Conservation (phyloP, 2,329 filamentous ascomycete genomes). For the Clonostachys rosea region DNA sequence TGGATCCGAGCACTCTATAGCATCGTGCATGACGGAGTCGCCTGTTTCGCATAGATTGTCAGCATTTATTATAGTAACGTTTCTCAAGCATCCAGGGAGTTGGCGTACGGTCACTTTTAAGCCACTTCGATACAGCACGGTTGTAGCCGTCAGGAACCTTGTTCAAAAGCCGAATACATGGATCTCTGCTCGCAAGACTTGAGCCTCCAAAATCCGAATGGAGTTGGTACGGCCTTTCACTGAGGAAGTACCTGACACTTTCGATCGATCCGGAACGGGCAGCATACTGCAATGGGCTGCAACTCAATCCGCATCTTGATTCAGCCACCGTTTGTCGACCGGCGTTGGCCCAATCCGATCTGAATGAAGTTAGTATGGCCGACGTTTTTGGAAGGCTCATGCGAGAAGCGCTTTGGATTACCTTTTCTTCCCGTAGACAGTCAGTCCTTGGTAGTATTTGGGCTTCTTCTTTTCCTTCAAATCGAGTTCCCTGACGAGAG, state of each 20-base stretch:
- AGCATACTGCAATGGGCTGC: conserved; percentile 57
- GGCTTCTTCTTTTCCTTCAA: conserved; percentile 60
- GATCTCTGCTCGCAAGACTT: conserved; percentile 54
- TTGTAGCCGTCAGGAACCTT: conserved; percentile 60
- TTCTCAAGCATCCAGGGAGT: conserved; percentile 1
- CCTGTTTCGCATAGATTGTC: conserved; percentile 27
- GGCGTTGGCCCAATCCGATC: conserved; percentile 66
- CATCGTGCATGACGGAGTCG: conserved; percentile 63
- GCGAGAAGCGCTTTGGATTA: conserved; percentile 7
- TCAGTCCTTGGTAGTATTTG: conserved; percentile 71
- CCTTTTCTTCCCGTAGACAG: conserved; percentile 69
- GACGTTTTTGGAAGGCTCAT: not conserved
- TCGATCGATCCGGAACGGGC: conserved; percentile 55
- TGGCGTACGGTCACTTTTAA: conserved; percentile 52
- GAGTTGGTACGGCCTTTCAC: conserved; percentile 60
- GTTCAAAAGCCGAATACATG: conserved; percentile 56
- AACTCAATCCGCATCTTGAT: conserved; percentile 32
- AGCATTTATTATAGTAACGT: conserved; percentile 4
- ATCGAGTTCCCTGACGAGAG: conserved; percentile 61
- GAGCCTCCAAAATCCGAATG: conserved; percentile 65
- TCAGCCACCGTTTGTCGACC: conserved; percentile 41
- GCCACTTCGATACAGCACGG: conserved; percentile 56
- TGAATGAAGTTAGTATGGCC: conserved; percentile 6
- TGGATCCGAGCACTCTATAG: conserved; percentile 39
- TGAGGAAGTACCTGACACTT: conserved; percentile 71